A percentile compares a stretch with the other conserved stretches of the same genome.
Evolutionary conservation across 225 moss, liverwort and hornwort genomes (phyloP).

Genomic region (Thuidium tamariscinum): DNA sequence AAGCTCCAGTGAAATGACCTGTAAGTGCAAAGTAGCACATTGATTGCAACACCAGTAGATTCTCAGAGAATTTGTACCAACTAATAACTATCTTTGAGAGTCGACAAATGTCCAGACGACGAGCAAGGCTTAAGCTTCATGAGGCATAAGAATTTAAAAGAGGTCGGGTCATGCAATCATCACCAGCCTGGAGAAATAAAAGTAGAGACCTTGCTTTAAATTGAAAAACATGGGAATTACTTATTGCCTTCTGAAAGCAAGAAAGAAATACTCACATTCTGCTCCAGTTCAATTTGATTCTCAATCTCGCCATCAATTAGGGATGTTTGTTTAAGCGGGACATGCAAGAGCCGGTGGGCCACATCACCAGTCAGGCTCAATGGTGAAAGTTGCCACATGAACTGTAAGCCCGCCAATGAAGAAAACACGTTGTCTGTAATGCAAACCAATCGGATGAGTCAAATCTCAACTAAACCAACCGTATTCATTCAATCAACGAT

Average conservation of each 20-base stretch:
- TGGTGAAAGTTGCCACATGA: constrained; percentile 85
- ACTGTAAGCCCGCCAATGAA: constrained; percentile 84
- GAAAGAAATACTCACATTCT: constrained; percentile 31
- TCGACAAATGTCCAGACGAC: neutral
- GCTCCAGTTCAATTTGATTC: constrained; percentile 81
- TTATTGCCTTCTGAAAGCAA: neutral
- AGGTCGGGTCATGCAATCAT: neutral
- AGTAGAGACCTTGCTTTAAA: neutral
- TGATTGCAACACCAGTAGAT: neutral
- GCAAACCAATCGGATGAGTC: neutral
- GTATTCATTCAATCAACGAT: neutral
- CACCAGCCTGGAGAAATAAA: neutral
- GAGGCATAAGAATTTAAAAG: neutral
- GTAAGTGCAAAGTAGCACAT: neutral
- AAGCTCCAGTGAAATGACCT: neutral
- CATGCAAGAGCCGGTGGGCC: constrained; percentile 73
- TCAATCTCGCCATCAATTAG: constrained; percentile 84
- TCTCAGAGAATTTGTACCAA: neutral
- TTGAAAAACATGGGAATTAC: neutral
- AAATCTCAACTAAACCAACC: neutral
- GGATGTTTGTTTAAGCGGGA: constrained; percentile 81
- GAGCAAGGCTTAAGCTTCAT: neutral
- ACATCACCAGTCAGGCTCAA: constrained; percentile 58
- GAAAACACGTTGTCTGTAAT: constrained; percentile 86
- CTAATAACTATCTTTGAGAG: neutral